Base-by-base conservation (phyloP, 768 basidiomycete genomes). In the Chalciporus piperatus region DNA sequence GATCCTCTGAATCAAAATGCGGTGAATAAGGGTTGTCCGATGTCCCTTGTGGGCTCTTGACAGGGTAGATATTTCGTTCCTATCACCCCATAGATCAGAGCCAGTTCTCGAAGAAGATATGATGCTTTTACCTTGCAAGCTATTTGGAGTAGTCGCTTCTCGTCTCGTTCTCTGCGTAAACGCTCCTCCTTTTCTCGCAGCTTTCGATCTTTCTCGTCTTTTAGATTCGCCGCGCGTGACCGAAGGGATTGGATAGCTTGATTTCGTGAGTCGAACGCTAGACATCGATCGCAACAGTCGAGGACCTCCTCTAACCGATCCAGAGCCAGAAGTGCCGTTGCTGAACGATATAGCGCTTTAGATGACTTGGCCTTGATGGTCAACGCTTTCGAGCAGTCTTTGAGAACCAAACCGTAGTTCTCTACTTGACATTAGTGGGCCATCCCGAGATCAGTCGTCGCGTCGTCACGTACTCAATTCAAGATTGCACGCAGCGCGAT, bases 401-500 rank as follows among this genome's bases (percentile, higher is more conserved):
- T 77, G 40, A 99, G 76, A 7, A 92, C 92, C 23, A 83, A 79
- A 9, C 94, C 91, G 59, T 88, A 89, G 68, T 98, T 99, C 67
- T 89, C 94, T 93, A 63, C 41, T 37, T 2, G 22, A 9, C 13
- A 25, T 47, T 52, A 46, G 50, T 14, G 23, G n/a, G 19, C 19
- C 30, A 12, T 13, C 3, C 41, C 4, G 54, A 51, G 11, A 41
- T 22, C 23, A 27, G 45, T 20, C 4, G 33, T 13, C 51, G 16
- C 4, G 33, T 14, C 51, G 16, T 28, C 22, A 66, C 87, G 62
- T 58, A 92, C 93, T 73, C 17, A 95, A 78, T 65, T 92, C 91
- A 16, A 98, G 77, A 64, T 98, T 95, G 56, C 92, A 95, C 7
- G 93, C 95, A 5, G 96, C 93, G 38, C 95, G 82, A 69, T 99